These are phyloP conservation scores for Canavalia gladiata DNA, from an alignment of 306 rosid genomes.

Conservation along the genomic window DNA sequence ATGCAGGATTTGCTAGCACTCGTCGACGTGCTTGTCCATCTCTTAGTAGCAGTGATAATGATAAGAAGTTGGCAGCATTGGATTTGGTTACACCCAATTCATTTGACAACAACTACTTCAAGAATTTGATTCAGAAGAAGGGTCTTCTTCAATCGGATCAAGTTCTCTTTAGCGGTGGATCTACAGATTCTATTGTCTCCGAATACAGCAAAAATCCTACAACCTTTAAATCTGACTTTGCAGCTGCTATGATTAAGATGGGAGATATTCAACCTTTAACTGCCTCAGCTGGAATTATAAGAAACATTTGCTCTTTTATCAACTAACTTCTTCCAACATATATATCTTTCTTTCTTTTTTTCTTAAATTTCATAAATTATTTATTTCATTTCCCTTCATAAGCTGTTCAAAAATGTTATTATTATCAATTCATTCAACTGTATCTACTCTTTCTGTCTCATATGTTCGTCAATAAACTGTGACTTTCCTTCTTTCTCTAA, in stretches of 20 bases:
- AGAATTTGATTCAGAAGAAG: constrained; percentile 64
- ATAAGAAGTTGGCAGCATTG: constrained; percentile 56
- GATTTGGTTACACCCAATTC: constrained; percentile 72
- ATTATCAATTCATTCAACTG: constrained; percentile 7
- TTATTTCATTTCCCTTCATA: background rate
- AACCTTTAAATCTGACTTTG: constrained; percentile 49
- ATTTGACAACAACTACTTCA: constrained; percentile 66
- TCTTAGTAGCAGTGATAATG: background rate
- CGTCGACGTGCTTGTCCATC: constrained; percentile 61
- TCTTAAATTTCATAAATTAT: background rate
- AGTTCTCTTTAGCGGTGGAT: constrained; percentile 51
- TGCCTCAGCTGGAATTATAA: constrained; percentile 39
- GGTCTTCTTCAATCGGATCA: constrained; percentile 68
- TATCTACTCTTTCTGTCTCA: background rate
- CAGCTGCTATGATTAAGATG: constrained; percentile 58
- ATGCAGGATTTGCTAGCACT: constrained; percentile 60
- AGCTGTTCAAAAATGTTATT: background rate
- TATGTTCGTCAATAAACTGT: background rate
- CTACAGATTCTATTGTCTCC: constrained; percentile 39
- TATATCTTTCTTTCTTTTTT: background rate
- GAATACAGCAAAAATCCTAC: constrained; percentile 53
- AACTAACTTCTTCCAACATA: constrained; percentile 24
- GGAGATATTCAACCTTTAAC: constrained; percentile 47
- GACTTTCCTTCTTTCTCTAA: background rate
- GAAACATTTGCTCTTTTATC: constrained; percentile 43